Percentiles rank a stretch among this genome's conserved stretches.
These are phyloP conservation scores for Saccharomycopsis phalli DNA, from an alignment of 1,139 yeast genomes.

Conservation along the genomic window DNA sequence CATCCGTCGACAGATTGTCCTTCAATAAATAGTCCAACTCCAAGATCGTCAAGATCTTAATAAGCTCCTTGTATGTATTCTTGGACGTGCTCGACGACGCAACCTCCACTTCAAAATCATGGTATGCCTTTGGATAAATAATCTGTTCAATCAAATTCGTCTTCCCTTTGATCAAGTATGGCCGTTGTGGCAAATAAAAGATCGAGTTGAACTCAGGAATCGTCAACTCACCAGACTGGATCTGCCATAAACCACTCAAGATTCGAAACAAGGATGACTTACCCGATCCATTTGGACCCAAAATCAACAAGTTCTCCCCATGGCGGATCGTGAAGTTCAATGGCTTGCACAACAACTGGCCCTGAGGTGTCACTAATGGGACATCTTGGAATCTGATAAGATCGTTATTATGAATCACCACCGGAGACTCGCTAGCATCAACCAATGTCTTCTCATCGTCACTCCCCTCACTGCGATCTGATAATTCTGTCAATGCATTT, in stretches of 20 bases:
- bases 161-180: constrained; percentile 66
- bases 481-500: constrained; percentile 50
- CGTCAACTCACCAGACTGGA: constrained; percentile 49
- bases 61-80: constrained; percentile 53
- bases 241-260: constrained; percentile 92
- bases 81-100: constrained; percentile 4
- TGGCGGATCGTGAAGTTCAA: constrained; percentile 64
- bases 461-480: constrained; percentile 22
- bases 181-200: constrained; percentile 88
- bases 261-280: constrained; percentile 86
- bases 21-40: constrained; percentile 48
- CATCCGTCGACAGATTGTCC: constrained; percentile 25
- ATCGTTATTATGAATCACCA: constrained; percentile 42
- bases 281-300: constrained; percentile 95
- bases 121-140: constrained; percentile 70
- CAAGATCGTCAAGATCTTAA: constrained; percentile 50
- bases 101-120: constrained; percentile 39
- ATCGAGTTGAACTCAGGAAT: constrained; percentile 64
- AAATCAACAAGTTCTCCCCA: constrained; percentile 81
- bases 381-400: constrained; percentile 65
- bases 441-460: constrained; percentile 22
- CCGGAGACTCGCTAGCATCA: constrained; percentile 20
- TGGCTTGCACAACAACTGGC: constrained; percentile 60
- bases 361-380: constrained; percentile 76
- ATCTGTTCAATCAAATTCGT: constrained; percentile 79